Evolutionary conservation across 306 rosid genomes (phyloP).

Genomic region (Elaeagnus macrophylla): DNA sequence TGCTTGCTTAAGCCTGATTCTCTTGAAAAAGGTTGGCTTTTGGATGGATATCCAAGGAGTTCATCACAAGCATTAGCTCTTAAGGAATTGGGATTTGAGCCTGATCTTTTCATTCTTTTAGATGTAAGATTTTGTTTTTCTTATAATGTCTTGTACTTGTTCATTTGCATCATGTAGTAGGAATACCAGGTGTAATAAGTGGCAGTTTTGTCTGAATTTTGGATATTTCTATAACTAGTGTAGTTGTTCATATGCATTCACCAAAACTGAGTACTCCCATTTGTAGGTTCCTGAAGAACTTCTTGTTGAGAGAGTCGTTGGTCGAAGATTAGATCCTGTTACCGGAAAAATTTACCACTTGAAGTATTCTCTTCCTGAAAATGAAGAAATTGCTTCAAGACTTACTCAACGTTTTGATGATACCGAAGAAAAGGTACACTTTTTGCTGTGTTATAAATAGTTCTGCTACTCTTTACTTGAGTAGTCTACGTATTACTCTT

Average conservation of each 20-base stretch:
- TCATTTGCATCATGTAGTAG: too few species aligned
- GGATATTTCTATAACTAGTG: not conserved
- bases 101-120: constrained; percentile 69
- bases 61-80: constrained; percentile 79
- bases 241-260: not conserved
- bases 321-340: constrained; percentile 86
- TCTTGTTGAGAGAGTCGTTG: constrained; percentile 90
- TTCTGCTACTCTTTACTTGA: too few species aligned
- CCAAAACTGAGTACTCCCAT: constrained; percentile 9
- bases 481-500: not conserved
- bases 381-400: constrained; percentile 70
- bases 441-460: not conserved
- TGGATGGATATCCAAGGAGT: constrained; percentile 97
- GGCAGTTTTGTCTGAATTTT: too few species aligned
- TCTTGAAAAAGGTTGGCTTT: constrained; percentile 72
- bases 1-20: constrained; percentile 65
- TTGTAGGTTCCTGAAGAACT: constrained; percentile 73
- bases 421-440: constrained; percentile 73
- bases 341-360: constrained; percentile 87
- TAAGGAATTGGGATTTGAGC: constrained; percentile 46
- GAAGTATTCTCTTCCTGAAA: constrained; percentile 86
- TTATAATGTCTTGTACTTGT: not conserved
- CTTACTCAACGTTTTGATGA: constrained; percentile 92
- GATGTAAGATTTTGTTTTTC: constrained; percentile 37
- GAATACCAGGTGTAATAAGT: too few species aligned